Evolutionary conservation across 2,329 filamentous ascomycete genomes (phyloP), one percentile per base, ranked within the genome.

Genomic region (Dendrostoma leiphaemia): DNA sequence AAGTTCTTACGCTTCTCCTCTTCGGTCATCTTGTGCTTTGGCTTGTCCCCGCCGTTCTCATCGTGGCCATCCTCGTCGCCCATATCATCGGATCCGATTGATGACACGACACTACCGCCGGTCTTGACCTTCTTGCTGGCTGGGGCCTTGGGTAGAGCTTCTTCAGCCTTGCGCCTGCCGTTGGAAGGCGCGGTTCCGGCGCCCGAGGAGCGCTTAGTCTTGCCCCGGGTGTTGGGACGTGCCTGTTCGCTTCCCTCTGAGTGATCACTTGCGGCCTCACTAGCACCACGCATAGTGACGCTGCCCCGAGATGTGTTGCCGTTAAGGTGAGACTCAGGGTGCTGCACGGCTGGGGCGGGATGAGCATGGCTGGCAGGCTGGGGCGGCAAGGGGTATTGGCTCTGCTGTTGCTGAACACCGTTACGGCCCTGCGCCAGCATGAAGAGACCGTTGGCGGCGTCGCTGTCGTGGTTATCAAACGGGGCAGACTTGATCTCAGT

Each of bases 1-100:
- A 99, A 99, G 69, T 97, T 99, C 75, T 95, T 96, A 38, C 94
- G 83, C 78, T 99, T 99, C 76, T 99, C 94, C 67, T 97, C 94
- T 53, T 97, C 94, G 0, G 92, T 97, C 91, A 97, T 96, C 77
- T 96, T 97, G 0, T 71, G 67, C 70, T 85, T 88, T 38, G 77
- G 76, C 63, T 87, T 83, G 37, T 78, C 80, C 6, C 82, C 78
- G 47, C 83, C 80, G 44, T 77, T 81, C 60, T 81, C 75, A 4
- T 83, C 77, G 2, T 84, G 80, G 1, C 75, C 76, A n/a, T 79
- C 76, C 23, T 75, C 76, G 5, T 79, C 72, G 49, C 68, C 67
- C 12, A 70, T 68, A 38, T 72, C 68, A 40, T 74, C 64, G 7
- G 67, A 61, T 13, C 54, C 49, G n/a, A 44, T 46, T 54, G 57